Conservation (phyloP, 1,284 basidiomycete species). For the Butyriboletus appendiculatus region DNA sequence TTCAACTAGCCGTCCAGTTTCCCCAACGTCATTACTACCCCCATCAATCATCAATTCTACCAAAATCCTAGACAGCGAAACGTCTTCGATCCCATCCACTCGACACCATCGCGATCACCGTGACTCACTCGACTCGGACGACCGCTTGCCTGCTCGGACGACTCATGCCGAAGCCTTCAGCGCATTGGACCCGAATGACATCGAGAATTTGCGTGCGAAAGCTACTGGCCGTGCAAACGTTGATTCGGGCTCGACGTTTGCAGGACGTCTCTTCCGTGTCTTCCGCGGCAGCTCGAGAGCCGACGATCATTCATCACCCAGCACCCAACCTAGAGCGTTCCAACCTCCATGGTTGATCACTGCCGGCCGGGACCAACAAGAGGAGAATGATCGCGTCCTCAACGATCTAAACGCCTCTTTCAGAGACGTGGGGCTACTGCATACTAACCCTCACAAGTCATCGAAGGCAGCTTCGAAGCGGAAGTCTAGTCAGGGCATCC, state of each 20-base stretch:
- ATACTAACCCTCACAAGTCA: conserved; percentile 46
- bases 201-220: conserved; percentile 49
- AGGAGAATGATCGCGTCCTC: conserved; percentile 66
- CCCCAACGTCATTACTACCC: conserved; percentile 17
- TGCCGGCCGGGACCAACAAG: conserved; percentile 60
- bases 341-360: conserved; percentile 71
- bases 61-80: conserved; percentile 11
- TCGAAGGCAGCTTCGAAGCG: conserved; percentile 27
- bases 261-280: conserved; percentile 24
- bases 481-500: conserved; percentile 44
- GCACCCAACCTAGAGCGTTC: conserved; percentile 43
- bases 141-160: conserved; percentile 49
- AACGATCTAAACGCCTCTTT: conserved; percentile 72
- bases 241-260: conserved; percentile 24
- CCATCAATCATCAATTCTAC: conserved; percentile 7
- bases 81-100: conserved; percentile 9
- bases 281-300: conserved; percentile 22
- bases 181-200: conserved; percentile 60
- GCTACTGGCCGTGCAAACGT: conserved; percentile 16
- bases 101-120: conserved; percentile 27
- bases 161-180: conserved; percentile 75
- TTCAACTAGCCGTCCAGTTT: conserved; percentile 22
- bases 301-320: conserved; percentile 25
- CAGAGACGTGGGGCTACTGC: conserved; percentile 75
- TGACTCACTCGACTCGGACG: conserved; percentile 32